A percentile compares a stretch with the other conserved stretches of the same genome.
phyloP scores from a whole-genome alignment of 1,139 yeast species.

The Chernovozyma sophiae-reginae region DNA sequence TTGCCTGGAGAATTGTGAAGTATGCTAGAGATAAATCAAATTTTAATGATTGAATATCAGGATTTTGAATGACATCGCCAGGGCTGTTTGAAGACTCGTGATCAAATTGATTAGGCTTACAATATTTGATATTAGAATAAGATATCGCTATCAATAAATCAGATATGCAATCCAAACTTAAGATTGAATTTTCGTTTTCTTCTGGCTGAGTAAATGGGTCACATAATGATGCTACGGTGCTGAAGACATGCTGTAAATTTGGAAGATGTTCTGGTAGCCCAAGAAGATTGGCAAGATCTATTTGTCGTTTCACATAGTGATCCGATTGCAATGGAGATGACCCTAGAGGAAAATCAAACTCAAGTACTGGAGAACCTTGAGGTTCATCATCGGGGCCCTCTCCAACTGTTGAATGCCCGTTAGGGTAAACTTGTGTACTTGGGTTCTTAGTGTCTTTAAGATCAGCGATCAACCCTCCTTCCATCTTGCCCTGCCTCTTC shows the following conservation, averaged over 20 bases:
- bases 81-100: too few relatives aligned
- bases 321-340: neutral
- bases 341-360: slow-evolving; percentile 23
- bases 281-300: slow-evolving; percentile 15
- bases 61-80: slow-evolving; percentile 3
- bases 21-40: slow-evolving; percentile 34
- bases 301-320: slow-evolving; percentile 20
- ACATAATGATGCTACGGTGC: slow-evolving; percentile 42
- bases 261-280: slow-evolving; percentile 16
- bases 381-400: too few relatives aligned
- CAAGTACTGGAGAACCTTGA: slow-evolving; percentile 13
- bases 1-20: slow-evolving; percentile 39
- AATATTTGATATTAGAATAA: slow-evolving; percentile 10
- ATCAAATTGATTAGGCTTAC: neutral
- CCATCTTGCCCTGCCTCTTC: too few relatives aligned
- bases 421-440: too few relatives aligned
- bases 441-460: too few relatives aligned
- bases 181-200: slow-evolving; percentile 47
- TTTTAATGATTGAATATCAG: slow-evolving; percentile 26
- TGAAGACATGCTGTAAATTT: slow-evolving; percentile 17
- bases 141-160: slow-evolving; percentile 47
- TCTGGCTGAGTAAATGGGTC: slow-evolving; percentile 70
- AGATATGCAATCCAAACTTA: slow-evolving; percentile 53
- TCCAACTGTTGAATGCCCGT: too few relatives aligned
- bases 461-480: too few relatives aligned